phyloP scores from a whole-genome alignment of 352 stramenopile species.

The Pythium angustatum region DNA sequence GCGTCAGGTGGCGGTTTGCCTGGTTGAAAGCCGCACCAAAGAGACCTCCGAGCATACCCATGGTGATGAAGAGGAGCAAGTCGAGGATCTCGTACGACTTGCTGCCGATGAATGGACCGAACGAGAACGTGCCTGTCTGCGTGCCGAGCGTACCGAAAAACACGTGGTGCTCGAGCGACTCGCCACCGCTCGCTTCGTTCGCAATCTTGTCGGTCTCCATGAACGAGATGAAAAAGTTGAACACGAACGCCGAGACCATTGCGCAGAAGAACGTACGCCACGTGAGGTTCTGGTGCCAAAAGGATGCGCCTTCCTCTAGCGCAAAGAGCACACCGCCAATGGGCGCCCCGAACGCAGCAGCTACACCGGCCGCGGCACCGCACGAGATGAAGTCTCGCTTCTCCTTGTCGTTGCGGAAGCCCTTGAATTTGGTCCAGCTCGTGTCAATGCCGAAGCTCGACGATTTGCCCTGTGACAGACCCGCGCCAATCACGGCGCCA shows the following conservation, averaged over 20 bases:
- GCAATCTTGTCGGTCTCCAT: conserved; percentile 50
- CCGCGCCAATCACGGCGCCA: conserved; percentile 92
- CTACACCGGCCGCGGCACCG: conserved; percentile 96
- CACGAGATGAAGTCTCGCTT: conserved; percentile 98
- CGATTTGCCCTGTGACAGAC: conserved; percentile 94
- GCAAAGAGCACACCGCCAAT: conserved; percentile 98
- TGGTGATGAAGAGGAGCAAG: conserved; percentile 94
- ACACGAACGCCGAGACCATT: conserved; percentile 89
- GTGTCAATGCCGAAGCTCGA: conserved; percentile 88
- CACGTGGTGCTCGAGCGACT: conserved; percentile 33
- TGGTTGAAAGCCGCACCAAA: conserved; percentile 97
- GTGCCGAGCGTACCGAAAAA: conserved; percentile 73
- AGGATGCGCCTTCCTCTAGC: conserved; percentile 97
- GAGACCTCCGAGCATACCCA: conserved; percentile 96
- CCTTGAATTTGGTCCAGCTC: conserved; percentile 89
- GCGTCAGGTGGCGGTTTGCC: conserved; percentile 92
- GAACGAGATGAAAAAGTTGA: conserved; percentile 88
- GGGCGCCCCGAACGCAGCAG: conserved; percentile 96
- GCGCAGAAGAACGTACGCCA: conserved; percentile 98
- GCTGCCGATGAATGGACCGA: conserved; percentile 86
- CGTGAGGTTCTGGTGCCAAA: conserved; percentile 98
- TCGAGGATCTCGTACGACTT: conserved; percentile 95
- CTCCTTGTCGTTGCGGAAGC: conserved; percentile 94
- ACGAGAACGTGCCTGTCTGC: conserved; percentile 82
- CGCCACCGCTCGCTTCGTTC: conserved; percentile 28